Base-by-base conservation (phyloP, 2,329 filamentous ascomycete species). In the Hortaea werneckii region DNA sequence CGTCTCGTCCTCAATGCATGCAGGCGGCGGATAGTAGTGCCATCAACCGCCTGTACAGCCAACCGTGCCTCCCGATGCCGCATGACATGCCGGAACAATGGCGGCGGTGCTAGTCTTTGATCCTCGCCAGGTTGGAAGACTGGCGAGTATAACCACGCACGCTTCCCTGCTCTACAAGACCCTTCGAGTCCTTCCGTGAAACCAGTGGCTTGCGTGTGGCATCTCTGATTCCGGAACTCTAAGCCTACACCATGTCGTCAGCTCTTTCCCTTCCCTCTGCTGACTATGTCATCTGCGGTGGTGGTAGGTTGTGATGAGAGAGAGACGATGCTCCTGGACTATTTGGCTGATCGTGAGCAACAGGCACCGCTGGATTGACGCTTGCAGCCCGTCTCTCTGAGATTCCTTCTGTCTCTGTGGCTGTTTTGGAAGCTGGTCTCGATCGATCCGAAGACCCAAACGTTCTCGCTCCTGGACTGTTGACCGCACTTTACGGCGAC, bases 391-490 rank as follows among this genome's bases (percentile, higher is more conserved):
- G 52, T 3, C 35, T 56, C 4, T 49, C 50, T 1, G 54, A n/a
- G 60, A 43, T 43, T 40, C 47, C 47, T 4, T 28, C 40, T 3
- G 41, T 49, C 35, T 37, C 37, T 7, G 47, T 65, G 9, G 56
- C 53, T 5, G 62, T 65, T 2, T 42, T 63, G 9, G 61, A 65
- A 50, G 56, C 59, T 29, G 61, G 61, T 1, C 47, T 54, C 9
- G 43, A 50, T 39, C 45, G 43, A 35, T 54, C 48, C 39, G 46
- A 34, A 55, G 63, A 43, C 52, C 58, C 43, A 52, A 53, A 6
- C 56, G 55, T 54, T 58, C 64, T 10, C 54, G 65, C 30, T 65
- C 47, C 47, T 8, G 37, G 34, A 9, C 30, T 49, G 11, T 20
- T 46, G 30, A 51, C 48, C 11, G 41, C 48, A 5, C 40, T 51